phyloP scores from a whole-genome alignment of 306 rosid species.

The Dryas drummondii region DNA sequence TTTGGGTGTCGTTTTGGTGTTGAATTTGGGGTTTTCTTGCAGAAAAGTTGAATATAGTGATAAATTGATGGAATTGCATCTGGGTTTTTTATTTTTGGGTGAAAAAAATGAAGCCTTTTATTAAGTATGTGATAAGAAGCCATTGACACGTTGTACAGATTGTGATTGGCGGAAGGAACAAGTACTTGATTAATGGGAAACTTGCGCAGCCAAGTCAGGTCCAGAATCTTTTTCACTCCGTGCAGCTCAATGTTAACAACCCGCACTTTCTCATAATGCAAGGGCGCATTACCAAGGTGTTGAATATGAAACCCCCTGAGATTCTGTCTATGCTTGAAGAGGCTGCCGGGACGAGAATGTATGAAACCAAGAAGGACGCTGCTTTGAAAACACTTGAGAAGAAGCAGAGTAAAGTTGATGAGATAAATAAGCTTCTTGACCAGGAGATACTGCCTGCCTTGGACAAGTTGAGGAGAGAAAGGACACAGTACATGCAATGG shows the following conservation, averaged over 20 bases:
- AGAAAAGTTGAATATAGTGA: not conserved
- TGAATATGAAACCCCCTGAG: conserved; percentile 96
- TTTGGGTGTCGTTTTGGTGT: not conserved
- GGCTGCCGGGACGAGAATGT: conserved; percentile 99
- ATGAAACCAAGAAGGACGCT: conserved; percentile 93
- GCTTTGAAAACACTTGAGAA: conserved; percentile 97
- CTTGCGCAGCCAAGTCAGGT: conserved; percentile 99
- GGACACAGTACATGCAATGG: conserved; percentile 96
- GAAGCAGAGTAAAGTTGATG: conserved; percentile 98
- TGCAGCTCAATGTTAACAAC: conserved; percentile 94
- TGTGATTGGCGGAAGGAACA: conserved; percentile 98
- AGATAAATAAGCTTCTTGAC: conserved; percentile 94
- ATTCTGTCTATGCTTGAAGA: conserved; percentile 98
- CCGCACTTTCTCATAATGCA: conserved; percentile 98
- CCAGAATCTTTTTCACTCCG: conserved; percentile 94
- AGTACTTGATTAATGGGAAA: conserved; percentile 87
- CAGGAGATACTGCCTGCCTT: conserved; percentile 94
- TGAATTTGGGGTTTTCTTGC: not conserved
- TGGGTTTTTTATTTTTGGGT: not conserved
- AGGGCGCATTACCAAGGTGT: conserved; percentile 98
- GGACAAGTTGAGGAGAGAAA: conserved; percentile 93
- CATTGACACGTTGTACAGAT: conserved; percentile 53
- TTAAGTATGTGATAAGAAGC: not conserved
- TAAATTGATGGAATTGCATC: not conserved
- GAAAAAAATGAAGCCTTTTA: not conserved